A percentile compares a stretch with the other conserved stretches of the same genome.
phyloP scores from a whole-genome alignment of 306 rosid species.

The Trichosanthes truncata region DNA sequence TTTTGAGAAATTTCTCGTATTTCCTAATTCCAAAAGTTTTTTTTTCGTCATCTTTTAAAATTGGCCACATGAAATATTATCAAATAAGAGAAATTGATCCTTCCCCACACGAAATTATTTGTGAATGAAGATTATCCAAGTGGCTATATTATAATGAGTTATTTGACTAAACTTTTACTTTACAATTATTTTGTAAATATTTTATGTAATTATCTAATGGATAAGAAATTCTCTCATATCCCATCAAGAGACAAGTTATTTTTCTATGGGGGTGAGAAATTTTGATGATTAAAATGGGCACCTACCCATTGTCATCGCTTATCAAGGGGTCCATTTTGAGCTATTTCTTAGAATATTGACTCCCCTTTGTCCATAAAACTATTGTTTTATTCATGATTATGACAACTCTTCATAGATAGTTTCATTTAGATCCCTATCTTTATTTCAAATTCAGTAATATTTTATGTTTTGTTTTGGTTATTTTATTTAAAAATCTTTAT shows the following conservation, averaged over 20 bases:
- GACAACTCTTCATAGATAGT: not conserved
- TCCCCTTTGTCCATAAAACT: not conserved
- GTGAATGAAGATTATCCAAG: not conserved
- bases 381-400: not conserved
- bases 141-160: not conserved
- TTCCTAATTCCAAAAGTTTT: not conserved
- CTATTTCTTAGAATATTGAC: not conserved
- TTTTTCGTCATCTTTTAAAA: not conserved
- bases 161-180: not conserved
- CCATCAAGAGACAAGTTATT: not conserved
- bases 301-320: not conserved
- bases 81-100: not conserved
- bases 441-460: not conserved
- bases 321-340: not conserved
- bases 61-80: not conserved
- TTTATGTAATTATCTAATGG: not conserved
- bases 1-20: not conserved
- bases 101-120: not conserved
- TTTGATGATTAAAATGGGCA: not conserved
- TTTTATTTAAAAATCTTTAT: not conserved
- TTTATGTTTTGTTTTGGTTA: not conserved
- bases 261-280: not conserved
- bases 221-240: not conserved
- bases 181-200: not conserved
- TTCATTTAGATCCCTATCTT: not conserved